Percentiles rank a stretch among this genome's conserved stretches.
These are phyloP conservation scores for Teunomyces stri DNA, from an alignment of 805 yeast genomes.

Conservation along the genomic window DNA sequence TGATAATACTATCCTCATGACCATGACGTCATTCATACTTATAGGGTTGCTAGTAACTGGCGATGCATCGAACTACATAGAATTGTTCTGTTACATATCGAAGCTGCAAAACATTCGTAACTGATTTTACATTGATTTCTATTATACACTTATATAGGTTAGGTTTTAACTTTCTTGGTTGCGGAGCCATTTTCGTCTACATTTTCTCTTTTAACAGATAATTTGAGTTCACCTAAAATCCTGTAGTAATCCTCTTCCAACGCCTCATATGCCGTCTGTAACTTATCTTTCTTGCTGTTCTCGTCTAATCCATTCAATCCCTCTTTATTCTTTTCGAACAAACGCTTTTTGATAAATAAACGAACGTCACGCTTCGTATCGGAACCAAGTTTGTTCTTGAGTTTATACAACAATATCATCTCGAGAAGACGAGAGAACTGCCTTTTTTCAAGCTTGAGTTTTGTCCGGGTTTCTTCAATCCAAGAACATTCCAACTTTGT, in stretches of 20 bases:
- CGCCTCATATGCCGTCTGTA: constrained; percentile 70
- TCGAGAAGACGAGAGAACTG: constrained; percentile 79
- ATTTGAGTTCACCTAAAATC: constrained; percentile 39
- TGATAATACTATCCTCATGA: neutral
- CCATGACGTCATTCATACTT: neutral
- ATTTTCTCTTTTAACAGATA: constrained; percentile 17
- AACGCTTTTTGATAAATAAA: constrained; percentile 66
- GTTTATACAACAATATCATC: constrained; percentile 56
- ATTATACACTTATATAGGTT: neutral
- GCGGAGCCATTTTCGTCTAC: neutral
- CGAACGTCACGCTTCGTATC: constrained; percentile 43
- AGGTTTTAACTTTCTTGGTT: constrained; percentile 4
- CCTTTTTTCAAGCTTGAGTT: constrained; percentile 65
- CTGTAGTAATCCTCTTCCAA: constrained; percentile 70
- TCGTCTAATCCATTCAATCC: constrained; percentile 65
- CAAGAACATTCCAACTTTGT: constrained; percentile 24
- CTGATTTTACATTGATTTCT: neutral
- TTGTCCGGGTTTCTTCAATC: constrained; percentile 39
- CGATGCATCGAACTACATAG: neutral
- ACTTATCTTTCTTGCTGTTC: constrained; percentile 63
- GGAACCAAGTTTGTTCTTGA: constrained; percentile 20
- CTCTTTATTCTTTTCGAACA: constrained; percentile 77
- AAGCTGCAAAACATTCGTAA: neutral
- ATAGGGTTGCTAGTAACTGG: constrained; percentile 4
- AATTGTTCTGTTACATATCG: neutral